Percentiles rank a stretch among this genome's conserved stretches.
Evolutionary conservation across 306 rosid species (phyloP).

Genomic region (Vigna nakashimae): DNA sequence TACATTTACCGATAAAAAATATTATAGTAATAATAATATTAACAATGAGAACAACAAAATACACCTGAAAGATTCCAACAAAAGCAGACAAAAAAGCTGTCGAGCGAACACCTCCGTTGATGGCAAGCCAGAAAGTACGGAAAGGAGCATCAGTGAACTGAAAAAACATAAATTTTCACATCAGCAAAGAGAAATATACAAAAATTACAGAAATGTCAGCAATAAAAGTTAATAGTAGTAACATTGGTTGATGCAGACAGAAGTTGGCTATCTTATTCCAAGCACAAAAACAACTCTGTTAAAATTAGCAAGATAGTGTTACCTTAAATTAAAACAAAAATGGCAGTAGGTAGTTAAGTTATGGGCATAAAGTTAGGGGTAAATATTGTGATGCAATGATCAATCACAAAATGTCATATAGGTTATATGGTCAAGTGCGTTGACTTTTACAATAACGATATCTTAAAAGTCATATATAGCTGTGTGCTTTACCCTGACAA

Average conservation of each 20-base stretch:
- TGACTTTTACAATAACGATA: neutral
- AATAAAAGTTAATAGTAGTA: constrained; percentile 11
- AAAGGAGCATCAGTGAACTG: constrained; percentile 87
- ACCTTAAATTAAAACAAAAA: constrained; percentile 12
- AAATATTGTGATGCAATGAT: neutral
- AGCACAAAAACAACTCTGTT: constrained; percentile 21
- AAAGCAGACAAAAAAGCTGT: constrained; percentile 92
- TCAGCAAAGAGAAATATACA: constrained; percentile 39
- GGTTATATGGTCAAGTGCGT: neutral
- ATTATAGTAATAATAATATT: neutral
- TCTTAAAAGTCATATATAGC: neutral
- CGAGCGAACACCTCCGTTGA: constrained; percentile 83
- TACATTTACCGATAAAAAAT: constrained; percentile 32
- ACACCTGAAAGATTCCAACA: constrained; percentile 93
- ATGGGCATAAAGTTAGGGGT: neutral
- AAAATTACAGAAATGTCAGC: neutral
- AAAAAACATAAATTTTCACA: constrained; percentile 38
- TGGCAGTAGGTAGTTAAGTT: neutral
- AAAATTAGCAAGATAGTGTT: neutral
- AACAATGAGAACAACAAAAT: constrained; percentile 17
- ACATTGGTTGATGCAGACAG: neutral
- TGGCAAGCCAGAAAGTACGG: constrained; percentile 80
- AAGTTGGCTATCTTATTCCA: constrained; percentile 25
- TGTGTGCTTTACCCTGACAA: neutral
- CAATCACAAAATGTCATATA: neutral